A percentile compares a stretch with the other conserved stretches of the same genome.
Conservation (phyloP, 2,329 filamentous ascomycete genomes). For the Ceratocystis cubensis region DNA sequence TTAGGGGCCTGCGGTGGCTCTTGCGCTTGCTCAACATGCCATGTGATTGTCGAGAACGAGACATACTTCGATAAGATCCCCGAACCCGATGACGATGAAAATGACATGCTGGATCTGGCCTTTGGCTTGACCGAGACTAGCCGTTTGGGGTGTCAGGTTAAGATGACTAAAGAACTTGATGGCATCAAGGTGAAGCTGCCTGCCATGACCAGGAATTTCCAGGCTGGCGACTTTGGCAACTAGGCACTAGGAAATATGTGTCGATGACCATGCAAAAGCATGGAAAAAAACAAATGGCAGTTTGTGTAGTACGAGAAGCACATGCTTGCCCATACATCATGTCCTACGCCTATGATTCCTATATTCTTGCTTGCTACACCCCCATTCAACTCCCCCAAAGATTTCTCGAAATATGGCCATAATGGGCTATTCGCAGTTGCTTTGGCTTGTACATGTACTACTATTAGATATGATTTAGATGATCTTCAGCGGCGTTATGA, state of each 20-base stretch:
- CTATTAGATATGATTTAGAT: constrained; percentile 19
- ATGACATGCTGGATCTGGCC: constrained; percentile 82
- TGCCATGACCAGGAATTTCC: constrained; percentile 88
- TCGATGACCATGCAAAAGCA: background rate
- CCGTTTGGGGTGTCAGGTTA: constrained; percentile 76
- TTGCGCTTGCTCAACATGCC: constrained; percentile 86
- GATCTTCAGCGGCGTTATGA: constrained; percentile 5
- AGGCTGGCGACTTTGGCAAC: constrained; percentile 75
- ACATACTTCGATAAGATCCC: constrained; percentile 65
- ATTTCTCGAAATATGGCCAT: background rate
- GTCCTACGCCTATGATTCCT: background rate
- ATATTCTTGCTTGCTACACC: background rate
- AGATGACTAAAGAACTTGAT: constrained; percentile 82
- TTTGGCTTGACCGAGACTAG: constrained; percentile 81
- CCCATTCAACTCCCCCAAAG: background rate
- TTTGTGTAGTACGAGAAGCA: background rate
- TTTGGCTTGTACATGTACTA: constrained; percentile 19
- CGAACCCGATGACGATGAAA: constrained; percentile 67
- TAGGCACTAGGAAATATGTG: too few relatives aligned
- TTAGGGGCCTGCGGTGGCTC: constrained; percentile 78
- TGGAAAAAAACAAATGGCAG: background rate
- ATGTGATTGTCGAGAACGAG: constrained; percentile 69
- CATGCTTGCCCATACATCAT: background rate
- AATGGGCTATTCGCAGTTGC: background rate
- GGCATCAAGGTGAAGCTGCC: constrained; percentile 76